Conservation (phyloP, 495 filamentous ascomycete genomes). For the Penicillium canescens region DNA sequence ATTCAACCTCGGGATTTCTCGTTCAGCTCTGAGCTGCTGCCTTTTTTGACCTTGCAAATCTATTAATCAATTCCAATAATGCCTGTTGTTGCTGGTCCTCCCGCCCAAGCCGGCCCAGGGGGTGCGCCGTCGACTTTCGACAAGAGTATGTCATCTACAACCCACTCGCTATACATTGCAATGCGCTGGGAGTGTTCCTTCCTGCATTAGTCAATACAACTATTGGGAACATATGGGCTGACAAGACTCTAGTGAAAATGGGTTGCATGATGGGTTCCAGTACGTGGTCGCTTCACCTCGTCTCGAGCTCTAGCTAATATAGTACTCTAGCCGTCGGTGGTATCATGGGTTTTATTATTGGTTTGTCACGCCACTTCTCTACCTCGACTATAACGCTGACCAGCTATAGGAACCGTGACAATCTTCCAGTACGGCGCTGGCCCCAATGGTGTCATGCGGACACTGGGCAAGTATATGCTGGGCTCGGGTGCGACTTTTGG, state of each 20-base stretch:
- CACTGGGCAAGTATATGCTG: slow-evolving; percentile 94
- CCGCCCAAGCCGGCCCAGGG: slow-evolving; percentile 37
- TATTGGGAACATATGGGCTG: slow-evolving; percentile 6
- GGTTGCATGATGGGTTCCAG: slow-evolving; percentile 96
- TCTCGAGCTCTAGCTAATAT: slow-evolving; percentile 13
- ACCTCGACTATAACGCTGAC: slow-evolving; percentile 9
- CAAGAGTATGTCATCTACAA: slow-evolving; percentile 69
- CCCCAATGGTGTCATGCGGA: slow-evolving; percentile 88
- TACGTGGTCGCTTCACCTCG: slow-evolving; percentile 48
- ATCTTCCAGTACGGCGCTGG: slow-evolving; percentile 94
- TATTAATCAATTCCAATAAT: slow-evolving; percentile 40
- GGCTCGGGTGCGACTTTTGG: slow-evolving; percentile 97
- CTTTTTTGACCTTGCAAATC: neutral
- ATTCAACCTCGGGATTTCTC: neutral
- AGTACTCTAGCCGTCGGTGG: slow-evolving; percentile 75
- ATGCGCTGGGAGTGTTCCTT: neutral
- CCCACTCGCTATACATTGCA: neutral
- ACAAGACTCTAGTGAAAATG: slow-evolving; percentile 78
- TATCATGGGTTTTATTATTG: slow-evolving; percentile 97
- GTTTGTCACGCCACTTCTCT: slow-evolving; percentile 44
- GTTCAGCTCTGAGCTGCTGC: slow-evolving; percentile 6
- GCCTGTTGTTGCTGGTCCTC: slow-evolving; percentile 66
- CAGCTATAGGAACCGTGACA: slow-evolving; percentile 72
- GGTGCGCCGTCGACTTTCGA: slow-evolving; percentile 81
- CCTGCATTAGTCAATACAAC: neutral